Conservation (phyloP, 2,329 filamentous ascomycete species). For the Pochonia chlamydosporia region DNA sequence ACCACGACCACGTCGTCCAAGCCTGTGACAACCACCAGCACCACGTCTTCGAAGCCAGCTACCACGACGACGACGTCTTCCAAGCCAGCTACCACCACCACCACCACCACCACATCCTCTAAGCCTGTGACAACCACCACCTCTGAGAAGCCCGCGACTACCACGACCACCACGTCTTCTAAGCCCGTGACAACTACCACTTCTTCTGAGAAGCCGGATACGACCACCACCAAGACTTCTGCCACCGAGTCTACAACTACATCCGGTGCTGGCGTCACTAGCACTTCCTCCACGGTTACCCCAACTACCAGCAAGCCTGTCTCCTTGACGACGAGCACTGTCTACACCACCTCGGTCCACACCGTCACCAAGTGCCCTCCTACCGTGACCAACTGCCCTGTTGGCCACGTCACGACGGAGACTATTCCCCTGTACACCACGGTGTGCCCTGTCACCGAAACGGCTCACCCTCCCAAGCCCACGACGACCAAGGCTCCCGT, state of each 20-base stretch:
- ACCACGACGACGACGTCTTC: too few species aligned
- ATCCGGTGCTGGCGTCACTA: background rate
- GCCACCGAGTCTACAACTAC: background rate
- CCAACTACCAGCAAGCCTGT: background rate
- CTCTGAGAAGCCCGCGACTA: too few species aligned
- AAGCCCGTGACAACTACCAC: background rate
- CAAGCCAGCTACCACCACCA: background rate
- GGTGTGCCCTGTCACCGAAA: slow-evolving; percentile 31
- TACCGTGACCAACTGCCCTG: slow-evolving; percentile 30
- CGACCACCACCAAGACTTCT: too few species aligned
- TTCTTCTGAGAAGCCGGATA: too few species aligned
- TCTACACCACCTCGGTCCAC: slow-evolving; percentile 36
- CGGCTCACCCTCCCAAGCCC: slow-evolving; percentile 10
- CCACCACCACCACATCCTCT: background rate
- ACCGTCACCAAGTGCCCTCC: slow-evolving; percentile 52
- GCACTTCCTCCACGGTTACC: slow-evolving; percentile 6
- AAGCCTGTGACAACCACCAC: background rate
- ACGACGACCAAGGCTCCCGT: slow-evolving; percentile 3
- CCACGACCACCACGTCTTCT: too few species aligned
- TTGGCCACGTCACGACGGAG: slow-evolving; percentile 30
- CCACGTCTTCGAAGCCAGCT: background rate
- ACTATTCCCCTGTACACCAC: slow-evolving; percentile 38
- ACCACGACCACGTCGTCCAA: too few species aligned
- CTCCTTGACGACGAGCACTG: slow-evolving; percentile 21
- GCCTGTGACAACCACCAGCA: background rate